Percentiles rank a stretch among this genome's conserved stretches.
phyloP scores from a whole-genome alignment of 495 filamentous ascomycete species.

The Coniosporium apollinis region DNA sequence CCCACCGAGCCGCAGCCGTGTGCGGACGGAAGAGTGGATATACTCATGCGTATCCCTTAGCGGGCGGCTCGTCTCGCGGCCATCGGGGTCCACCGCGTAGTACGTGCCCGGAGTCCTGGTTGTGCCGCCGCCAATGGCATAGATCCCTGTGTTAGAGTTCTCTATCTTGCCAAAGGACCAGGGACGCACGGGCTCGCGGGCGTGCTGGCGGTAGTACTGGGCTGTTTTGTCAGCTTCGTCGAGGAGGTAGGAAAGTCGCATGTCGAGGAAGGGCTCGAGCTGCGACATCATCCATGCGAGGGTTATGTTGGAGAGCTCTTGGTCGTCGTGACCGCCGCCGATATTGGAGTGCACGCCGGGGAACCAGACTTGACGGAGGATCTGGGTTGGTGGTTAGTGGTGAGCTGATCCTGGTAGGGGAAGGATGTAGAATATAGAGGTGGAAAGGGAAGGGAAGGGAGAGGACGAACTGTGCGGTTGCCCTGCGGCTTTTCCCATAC shows the following conservation, averaged over 20 bases:
- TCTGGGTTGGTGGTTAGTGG: no score
- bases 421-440: no score
- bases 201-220: constrained; percentile 29
- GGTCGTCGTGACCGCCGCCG: constrained; percentile 42
- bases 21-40: constrained; percentile 43
- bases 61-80: constrained; percentile 24
- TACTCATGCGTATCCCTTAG: constrained; percentile 46
- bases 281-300: constrained; percentile 64
- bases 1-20: constrained; percentile 36
- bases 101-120: constrained; percentile 43
- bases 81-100: constrained; percentile 35
- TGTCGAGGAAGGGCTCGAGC: constrained; percentile 41
- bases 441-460: no score
- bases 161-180: constrained; percentile 42
- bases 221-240: constrained; percentile 31
- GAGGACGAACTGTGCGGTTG: constrained; percentile 14
- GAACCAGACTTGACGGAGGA: constrained; percentile 58
- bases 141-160: constrained; percentile 30
- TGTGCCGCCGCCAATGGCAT: constrained; percentile 32
- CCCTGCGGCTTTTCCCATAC: constrained; percentile 38
- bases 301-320: constrained; percentile 45
- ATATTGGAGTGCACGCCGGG: constrained; percentile 51
- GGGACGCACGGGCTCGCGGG: constrained; percentile 34
- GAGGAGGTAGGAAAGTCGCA: constrained; percentile 35
- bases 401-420: no score